Base-by-base conservation (phyloP, 2,329 filamentous ascomycete genomes). In the Neofusicoccum parvum region DNA sequence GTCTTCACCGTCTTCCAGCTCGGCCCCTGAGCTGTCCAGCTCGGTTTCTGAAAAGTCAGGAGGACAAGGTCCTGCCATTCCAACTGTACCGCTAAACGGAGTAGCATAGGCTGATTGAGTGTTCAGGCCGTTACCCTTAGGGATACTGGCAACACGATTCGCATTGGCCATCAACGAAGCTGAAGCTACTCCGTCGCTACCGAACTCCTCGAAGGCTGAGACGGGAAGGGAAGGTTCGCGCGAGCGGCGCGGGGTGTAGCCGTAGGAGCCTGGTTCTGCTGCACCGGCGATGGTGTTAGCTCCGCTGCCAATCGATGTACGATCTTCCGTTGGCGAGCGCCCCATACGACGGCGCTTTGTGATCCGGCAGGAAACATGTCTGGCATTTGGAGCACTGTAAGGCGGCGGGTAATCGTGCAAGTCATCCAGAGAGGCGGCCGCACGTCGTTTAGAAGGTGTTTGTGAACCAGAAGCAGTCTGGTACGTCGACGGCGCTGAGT, bases 321-420 rank as follows among this genome's bases (percentile, higher is more conserved):
- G 71, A 0, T 70, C 72, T 82, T 86, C 0, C 5, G 15, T 23
- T 23, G 20, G 34, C 17, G 50, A 65, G 23, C 23, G 65, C 43
- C 7, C 46, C 27, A 78, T 84, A 43, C 83, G 81, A n/a, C 85
- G 84, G 58, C 85, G 79, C 68, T 87, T 79, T 70, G 75, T 54
- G 50, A 12, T 39, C 37, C 37, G 34, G 76, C n/a, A 20, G 27
- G 32, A 27, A 23, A 36, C 10, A 10, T 23, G 56, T 20, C 14
- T 32, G 27, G 27, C 37, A n/a, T 10, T 34, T 15, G 37, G 12
- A 17, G 17, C 10, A 14, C 70, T 17, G 36, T 65, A 34, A 6
- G 36, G 45, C 11, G 48, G 15, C 15, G 32, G 12, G 6, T 10
- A n/a, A 27, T 36, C 49, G 2, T 59, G n/a, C 11, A 37, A 9